These are phyloP conservation scores for Wallacemonas sp. DNA, from an alignment of 208 protist genomes.

Conservation along the genomic window DNA sequence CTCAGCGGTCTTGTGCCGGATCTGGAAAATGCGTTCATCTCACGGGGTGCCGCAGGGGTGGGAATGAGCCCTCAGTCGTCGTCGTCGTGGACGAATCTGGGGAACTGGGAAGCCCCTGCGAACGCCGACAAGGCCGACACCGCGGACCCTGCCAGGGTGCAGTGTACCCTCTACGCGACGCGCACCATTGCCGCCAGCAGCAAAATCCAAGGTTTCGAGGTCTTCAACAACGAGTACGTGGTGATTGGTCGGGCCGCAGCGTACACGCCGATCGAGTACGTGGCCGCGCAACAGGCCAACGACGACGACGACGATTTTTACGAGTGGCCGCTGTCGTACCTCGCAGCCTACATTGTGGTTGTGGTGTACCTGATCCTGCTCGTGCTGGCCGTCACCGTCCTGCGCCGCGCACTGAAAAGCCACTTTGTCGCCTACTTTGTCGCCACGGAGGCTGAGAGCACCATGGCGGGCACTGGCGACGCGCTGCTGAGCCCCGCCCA, in stretches of 20 bases:
- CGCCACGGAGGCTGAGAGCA: conserved; percentile 2
- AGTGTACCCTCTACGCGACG: background rate
- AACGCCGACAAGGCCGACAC: too few species aligned
- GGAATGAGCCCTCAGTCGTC: too few species aligned
- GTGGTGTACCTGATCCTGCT: conserved; percentile 7
- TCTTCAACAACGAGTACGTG: background rate
- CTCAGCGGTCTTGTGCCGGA: too few species aligned
- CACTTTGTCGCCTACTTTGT: conserved; percentile 1
- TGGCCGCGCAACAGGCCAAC: background rate
- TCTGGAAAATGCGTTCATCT: too few species aligned
- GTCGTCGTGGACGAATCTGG: too few species aligned
- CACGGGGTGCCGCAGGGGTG: too few species aligned
- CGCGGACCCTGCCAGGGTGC: too few species aligned
- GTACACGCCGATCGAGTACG: conserved; percentile 6
- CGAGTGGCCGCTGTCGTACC: background rate
- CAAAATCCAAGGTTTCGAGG: background rate
- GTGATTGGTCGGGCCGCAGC: background rate
- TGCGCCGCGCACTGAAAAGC: background rate
- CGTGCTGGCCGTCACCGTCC: background rate
- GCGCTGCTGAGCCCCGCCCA: too few species aligned
- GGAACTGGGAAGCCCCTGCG: too few species aligned
- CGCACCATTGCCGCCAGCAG: background rate
- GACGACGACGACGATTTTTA: background rate
- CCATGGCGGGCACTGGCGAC: background rate
- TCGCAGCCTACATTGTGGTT: conserved; percentile 5